Base-by-base conservation (phyloP, 331 rosid species). In the Quercus phellos region DNA sequence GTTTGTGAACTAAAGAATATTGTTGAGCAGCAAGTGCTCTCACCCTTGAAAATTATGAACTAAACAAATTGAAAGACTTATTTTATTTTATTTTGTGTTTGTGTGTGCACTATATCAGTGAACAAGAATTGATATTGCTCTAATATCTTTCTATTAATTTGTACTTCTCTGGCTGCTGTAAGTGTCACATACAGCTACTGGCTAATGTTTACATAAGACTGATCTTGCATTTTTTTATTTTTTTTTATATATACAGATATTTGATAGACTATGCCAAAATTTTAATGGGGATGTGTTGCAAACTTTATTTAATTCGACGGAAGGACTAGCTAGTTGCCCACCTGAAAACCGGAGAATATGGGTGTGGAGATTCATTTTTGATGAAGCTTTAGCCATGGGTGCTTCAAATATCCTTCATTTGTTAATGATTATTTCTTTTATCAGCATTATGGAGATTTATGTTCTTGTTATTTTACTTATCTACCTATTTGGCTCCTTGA, bases 181-280 rank as follows among this genome's bases (percentile, higher is more conserved):
- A 55, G 26, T 77, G 66, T 70, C 74, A 66, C 17, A 10, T 74
- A 59, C 19, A 10, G 30, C 55, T 51, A 24, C 10, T 74, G 68
- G 29, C 70, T 50, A 60, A 58, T 34, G 55, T 69, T 70, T 30
- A n/a, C 60, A 18, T 24, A 68, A 46, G 7, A 60, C 78, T 80
- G 79, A 83, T 86, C 75, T 78, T 86, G 70, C 68, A n/a, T 9
- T 26, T 77, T 77, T 74, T 38, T 0, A 1, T 1, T 6, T 1
- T 38, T 34, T 35, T 74, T 9, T 26, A 0, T 12, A 46, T 46
- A 12, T 89, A 71, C 93, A 94, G 98, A 94, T 94, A 88, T 94
- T 94, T 88, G 98, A 94, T 88, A 94, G 90, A 87, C 82, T 94
- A 67, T 92, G 96, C 78, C 98, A 92, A 89, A 92, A 87, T 89